phyloP scores from a whole-genome alignment of 2,329 filamentous ascomycete genomes.

The Colletotrichum euphorbiae region DNA sequence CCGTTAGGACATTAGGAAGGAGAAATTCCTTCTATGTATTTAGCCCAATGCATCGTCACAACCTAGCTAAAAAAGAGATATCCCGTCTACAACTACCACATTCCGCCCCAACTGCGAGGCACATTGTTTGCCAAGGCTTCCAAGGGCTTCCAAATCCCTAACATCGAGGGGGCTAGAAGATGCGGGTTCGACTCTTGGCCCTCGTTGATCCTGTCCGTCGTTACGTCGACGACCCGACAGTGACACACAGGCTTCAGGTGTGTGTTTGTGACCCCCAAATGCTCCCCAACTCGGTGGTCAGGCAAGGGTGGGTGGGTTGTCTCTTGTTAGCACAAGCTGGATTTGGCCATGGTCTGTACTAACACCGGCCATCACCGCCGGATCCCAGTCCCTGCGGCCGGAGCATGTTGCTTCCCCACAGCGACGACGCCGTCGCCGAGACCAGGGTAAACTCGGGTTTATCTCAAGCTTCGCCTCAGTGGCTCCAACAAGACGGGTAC shows the following conservation, averaged over 20 bases:
- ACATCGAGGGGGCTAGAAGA: slow-evolving; percentile 16
- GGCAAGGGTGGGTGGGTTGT: not conserved
- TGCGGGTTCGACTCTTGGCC: slow-evolving; percentile 13
- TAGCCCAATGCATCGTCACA: no score
- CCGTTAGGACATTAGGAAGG: no score
- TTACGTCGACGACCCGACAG: slow-evolving; percentile 20
- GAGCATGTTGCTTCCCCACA: slow-evolving; percentile 3
- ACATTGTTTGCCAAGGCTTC: no score
- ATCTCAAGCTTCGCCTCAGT: slow-evolving; percentile 21
- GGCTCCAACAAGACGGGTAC: slow-evolving; percentile 1
- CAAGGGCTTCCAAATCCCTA: slow-evolving; percentile 24
- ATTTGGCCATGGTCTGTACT: not conserved
- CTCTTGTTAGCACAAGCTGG: not conserved
- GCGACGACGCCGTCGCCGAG: slow-evolving; percentile 14
- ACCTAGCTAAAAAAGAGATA: no score
- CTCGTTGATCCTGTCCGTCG: not conserved
- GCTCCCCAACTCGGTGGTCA: not conserved
- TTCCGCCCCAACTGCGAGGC: no score
- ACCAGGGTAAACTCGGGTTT: slow-evolving; percentile 19
- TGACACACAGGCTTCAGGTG: no score
- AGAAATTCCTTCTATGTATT: no score
- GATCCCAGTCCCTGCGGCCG: not conserved
- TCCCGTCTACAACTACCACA: no score
- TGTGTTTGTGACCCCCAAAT: slow-evolving; percentile 16
- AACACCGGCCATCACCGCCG: slow-evolving; percentile 5